Conservation (phyloP, 306 rosid species). For the Malus sieversii region DNA sequence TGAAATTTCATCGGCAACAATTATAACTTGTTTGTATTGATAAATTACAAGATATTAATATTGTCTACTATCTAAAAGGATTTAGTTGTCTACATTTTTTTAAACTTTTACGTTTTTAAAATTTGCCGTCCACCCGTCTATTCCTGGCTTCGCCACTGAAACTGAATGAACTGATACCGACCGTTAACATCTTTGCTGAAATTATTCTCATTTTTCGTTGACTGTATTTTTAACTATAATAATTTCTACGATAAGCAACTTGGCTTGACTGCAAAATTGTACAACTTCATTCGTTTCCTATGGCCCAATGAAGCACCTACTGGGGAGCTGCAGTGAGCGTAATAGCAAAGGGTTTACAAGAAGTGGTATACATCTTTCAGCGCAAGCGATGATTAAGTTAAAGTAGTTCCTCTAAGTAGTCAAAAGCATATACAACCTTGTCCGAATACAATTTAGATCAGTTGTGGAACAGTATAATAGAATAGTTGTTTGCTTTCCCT, state of each 20-base stretch:
- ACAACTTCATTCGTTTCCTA: constrained; percentile 83
- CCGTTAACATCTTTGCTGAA: not conserved
- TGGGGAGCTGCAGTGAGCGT: constrained; percentile 71
- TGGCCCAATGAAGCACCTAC: constrained; percentile 98
- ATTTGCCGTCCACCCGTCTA: rapidly evolving
- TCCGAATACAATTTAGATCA: not conserved
- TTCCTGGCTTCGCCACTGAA: too few relatives aligned
- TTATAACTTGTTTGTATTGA: too few relatives aligned
- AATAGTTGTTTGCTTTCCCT: not conserved
- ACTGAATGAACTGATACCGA: not conserved
- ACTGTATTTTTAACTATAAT: not conserved
- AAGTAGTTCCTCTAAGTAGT: not conserved
- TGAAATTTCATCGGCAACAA: too few relatives aligned
- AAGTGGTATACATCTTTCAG: not conserved
- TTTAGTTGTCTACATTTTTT: too few relatives aligned
- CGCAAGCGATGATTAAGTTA: not conserved
- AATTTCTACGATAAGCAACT: constrained; percentile 38
- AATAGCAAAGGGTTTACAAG: not conserved
- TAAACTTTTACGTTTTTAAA: too few relatives aligned
- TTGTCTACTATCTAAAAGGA: too few relatives aligned
- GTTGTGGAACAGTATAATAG: constrained; percentile 2
- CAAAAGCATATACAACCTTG: not conserved
- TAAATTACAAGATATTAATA: too few relatives aligned
- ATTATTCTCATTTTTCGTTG: not conserved
- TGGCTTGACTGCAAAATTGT: constrained; percentile 48